Evolutionary conservation across 108 stramenopile species (phyloP).

Genomic region (Cyclotella distinguenda): DNA sequence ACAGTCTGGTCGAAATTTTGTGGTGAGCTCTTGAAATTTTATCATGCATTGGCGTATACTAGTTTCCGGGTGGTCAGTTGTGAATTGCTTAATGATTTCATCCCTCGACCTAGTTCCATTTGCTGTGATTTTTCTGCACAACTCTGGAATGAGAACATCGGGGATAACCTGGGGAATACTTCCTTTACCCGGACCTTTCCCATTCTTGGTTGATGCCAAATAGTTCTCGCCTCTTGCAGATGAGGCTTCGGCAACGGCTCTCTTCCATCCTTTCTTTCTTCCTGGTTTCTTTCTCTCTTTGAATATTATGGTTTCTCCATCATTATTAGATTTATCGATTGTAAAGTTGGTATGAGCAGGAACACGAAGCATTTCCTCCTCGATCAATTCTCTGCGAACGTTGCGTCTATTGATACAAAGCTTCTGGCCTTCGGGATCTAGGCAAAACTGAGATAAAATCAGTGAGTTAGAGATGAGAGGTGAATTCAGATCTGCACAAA

Average conservation of each 20-base stretch:
- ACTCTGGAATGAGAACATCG: slow-evolving; percentile 74
- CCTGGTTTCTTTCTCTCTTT: slow-evolving; percentile 47
- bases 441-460: slow-evolving; percentile 50
- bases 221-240: background rate
- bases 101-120: slow-evolving; percentile 69
- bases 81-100: slow-evolving; percentile 78
- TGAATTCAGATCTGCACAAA: background rate
- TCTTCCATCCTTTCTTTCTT: slow-evolving; percentile 48
- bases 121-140: slow-evolving; percentile 72
- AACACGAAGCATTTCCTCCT: slow-evolving; percentile 54
- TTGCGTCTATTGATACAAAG: slow-evolving; percentile 66
- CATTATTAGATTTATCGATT: slow-evolving; percentile 41
- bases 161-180: slow-evolving; percentile 80
- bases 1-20: slow-evolving; percentile 77
- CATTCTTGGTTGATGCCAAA: background rate
- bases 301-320: slow-evolving; percentile 44
- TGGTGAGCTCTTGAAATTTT: slow-evolving; percentile 78
- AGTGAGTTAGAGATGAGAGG: background rate
- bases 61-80: slow-evolving; percentile 72
- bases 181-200: slow-evolving; percentile 43
- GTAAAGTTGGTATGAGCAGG: slow-evolving; percentile 14
- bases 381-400: slow-evolving; percentile 61
- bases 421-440: slow-evolving; percentile 47
- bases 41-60: slow-evolving; percentile 80
- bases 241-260: slow-evolving; percentile 22